These are phyloP conservation scores for Talaromyces sp. DNA, from an alignment of 2,329 filamentous ascomycete genomes.

Conservation along the genomic window DNA sequence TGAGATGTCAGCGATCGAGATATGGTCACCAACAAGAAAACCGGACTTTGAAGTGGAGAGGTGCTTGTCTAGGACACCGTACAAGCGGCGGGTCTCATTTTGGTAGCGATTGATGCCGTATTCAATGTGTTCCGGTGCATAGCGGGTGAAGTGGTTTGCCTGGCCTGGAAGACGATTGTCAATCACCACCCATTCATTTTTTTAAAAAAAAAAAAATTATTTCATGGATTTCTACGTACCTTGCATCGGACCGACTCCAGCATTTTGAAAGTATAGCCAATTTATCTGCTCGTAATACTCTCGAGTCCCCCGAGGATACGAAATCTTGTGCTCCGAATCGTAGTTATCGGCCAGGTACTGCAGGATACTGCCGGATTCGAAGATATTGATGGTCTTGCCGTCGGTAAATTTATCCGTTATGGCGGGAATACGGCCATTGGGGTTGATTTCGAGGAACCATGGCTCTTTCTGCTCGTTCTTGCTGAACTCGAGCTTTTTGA, in stretches of 20 bases:
- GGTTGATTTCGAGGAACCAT: conserved; percentile 90
- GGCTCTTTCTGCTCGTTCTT: conserved; percentile 77
- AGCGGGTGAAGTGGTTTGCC: conserved; percentile 78
- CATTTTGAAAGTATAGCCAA: conserved; percentile 78
- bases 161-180: conserved; percentile 46
- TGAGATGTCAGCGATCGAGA: conserved; percentile 67
- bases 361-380: conserved; percentile 58
- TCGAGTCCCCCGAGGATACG: conserved; percentile 65
- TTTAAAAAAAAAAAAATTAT: not conserved
- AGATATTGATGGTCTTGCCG: conserved; percentile 69
- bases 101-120: conserved; percentile 80
- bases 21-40: conserved; percentile 51
- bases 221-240: conserved; percentile 26
- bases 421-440: conserved; percentile 87
- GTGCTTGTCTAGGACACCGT: conserved; percentile 71
- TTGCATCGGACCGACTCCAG: conserved; percentile 78
- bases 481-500: conserved; percentile 65
- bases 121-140: conserved; percentile 76
- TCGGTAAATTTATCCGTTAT: conserved; percentile 75
- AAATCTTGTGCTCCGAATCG: conserved; percentile 77
- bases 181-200: not conserved
- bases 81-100: conserved; percentile 80
- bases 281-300: conserved; percentile 78
- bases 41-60: conserved; percentile 52
- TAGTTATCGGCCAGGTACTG: conserved; percentile 71